Base-by-base conservation (phyloP, 2,329 filamentous ascomycete species). In the Thermomyces lanuginosus region DNA sequence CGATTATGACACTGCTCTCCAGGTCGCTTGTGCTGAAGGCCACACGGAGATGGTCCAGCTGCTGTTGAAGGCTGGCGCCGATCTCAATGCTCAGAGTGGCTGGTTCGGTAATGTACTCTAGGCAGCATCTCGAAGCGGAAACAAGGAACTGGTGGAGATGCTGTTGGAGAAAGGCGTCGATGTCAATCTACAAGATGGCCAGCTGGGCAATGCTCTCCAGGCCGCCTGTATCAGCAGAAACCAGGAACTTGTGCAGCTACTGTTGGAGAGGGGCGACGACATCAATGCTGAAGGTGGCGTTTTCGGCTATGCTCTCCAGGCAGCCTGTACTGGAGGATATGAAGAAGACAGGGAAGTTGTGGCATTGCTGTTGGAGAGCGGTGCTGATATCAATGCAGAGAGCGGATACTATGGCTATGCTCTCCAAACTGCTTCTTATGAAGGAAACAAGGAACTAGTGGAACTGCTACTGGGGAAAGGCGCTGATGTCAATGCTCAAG, bases 401-500 rank as follows among this genome's bases (percentile, higher is more conserved):
- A 23, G 26, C 1, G 30, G 25, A n/a, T 24, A 24, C 6, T 14
- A 21, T 8, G 10, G 11, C 9, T 40, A 40, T n/a, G 30, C 36
- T 1, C 18, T 43, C 15, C 33, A 36, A 11, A 35, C 30, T 16
- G 40, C 37, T 14, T 27, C 31, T 6, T 21, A 23, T 6, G 14
- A 12, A 2, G 37, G 37, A 8, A 13, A 36, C 23, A 11, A 36
- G 15, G 35, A 35, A 24, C 11, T 37, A 7, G 36, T 42, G 13
- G 26, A 37, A 9, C 20, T 28, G 13, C 21, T 44, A 11, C 28
- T 43, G 11, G 24, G 27, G 22, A 21, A 27, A 22, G 39, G 34
- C 8, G 42, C 42, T 5, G 28, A 41, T n/a, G 25, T 36, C 1
- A 38, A 42, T 24, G n/a, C n/a, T n/a, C n/a, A n/a, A n/a, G n/a